A percentile compares a stretch with the other conserved stretches of the same genome.
These are phyloP conservation scores for Ammopiptanthus mongolicus DNA, from an alignment of 306 rosid genomes.

Conservation along the genomic window DNA sequence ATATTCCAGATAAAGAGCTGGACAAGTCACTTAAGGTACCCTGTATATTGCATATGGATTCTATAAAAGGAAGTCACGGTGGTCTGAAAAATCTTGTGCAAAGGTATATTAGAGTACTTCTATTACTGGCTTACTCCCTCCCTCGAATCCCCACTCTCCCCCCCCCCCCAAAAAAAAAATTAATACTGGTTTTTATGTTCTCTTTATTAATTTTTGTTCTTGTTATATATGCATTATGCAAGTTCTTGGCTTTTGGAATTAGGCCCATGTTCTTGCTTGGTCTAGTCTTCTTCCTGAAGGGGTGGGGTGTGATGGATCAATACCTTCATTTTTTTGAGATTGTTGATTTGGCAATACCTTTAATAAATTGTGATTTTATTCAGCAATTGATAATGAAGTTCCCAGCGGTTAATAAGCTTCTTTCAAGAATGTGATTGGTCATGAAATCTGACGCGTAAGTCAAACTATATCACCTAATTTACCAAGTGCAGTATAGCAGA, in stretches of 20 bases:
- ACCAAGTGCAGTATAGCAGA: neutral
- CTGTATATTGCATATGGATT: conserved; percentile 94
- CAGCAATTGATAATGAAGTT: neutral
- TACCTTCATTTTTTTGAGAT: neutral
- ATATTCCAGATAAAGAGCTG: conserved; percentile 52
- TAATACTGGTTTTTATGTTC: neutral
- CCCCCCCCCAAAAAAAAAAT: neutral
- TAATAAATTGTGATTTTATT: neutral
- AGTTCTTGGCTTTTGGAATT: neutral
- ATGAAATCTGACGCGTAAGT: neutral
- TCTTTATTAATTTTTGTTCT: neutral
- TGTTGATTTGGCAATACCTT: neutral
- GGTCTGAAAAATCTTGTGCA: conserved; percentile 89
- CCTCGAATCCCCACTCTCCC: neutral
- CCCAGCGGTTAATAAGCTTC: neutral
- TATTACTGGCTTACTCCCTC: neutral
- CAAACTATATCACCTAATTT: neutral
- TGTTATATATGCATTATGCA: neutral
- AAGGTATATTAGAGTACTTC: conserved; percentile 46
- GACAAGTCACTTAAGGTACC: conserved; percentile 56
- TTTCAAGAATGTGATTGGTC: neutral
- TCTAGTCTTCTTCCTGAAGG: neutral
- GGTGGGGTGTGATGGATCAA: neutral
- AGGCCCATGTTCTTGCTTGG: neutral
- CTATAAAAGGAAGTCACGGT: conserved; percentile 84